Conservation (phyloP, 2,329 filamentous ascomycete genomes). For the Metarhizium album region DNA sequence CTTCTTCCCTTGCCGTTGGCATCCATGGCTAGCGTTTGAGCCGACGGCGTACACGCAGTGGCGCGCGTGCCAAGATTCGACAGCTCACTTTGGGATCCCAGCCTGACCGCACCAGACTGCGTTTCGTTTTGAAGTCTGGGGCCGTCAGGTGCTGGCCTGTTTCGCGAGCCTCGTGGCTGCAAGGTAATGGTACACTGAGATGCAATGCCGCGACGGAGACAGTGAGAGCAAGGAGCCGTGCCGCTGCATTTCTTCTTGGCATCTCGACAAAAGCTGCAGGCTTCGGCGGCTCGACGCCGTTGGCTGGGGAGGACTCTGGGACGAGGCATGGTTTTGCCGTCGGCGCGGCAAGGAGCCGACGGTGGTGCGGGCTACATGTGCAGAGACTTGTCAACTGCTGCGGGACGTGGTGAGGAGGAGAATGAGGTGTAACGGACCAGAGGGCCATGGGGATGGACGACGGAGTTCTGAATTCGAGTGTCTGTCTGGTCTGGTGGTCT, state of each 20-base stretch:
- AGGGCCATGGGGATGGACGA: too few relatives aligned
- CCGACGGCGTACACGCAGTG: background rate
- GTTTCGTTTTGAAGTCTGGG: background rate
- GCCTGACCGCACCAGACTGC: background rate
- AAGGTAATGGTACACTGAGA: slow-evolving; percentile 25
- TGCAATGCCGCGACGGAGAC: slow-evolving; percentile 30
- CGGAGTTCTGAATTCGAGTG: too few relatives aligned
- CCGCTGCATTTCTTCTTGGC: slow-evolving; percentile 42
- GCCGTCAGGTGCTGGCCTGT: slow-evolving; percentile 2
- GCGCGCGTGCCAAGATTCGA: background rate
- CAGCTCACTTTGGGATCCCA: background rate
- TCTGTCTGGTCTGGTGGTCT: too few relatives aligned
- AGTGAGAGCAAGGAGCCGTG: slow-evolving; percentile 35
- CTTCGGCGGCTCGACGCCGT: slow-evolving; percentile 36
- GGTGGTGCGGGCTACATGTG: background rate
- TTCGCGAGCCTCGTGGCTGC: slow-evolving; percentile 17
- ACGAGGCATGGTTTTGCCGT: slow-evolving; percentile 31
- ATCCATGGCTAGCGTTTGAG: background rate
- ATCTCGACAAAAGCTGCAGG: slow-evolving; percentile 35
- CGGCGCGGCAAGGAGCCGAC: background rate
- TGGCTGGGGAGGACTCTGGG: slow-evolving; percentile 38
- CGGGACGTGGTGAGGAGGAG: background rate
- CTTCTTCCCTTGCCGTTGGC: slow-evolving; percentile 6
- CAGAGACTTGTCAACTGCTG: background rate
- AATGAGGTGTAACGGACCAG: too few relatives aligned